Conservation (phyloP, 1,284 basidiomycete genomes). For the Quambalaria eucalypti region DNA sequence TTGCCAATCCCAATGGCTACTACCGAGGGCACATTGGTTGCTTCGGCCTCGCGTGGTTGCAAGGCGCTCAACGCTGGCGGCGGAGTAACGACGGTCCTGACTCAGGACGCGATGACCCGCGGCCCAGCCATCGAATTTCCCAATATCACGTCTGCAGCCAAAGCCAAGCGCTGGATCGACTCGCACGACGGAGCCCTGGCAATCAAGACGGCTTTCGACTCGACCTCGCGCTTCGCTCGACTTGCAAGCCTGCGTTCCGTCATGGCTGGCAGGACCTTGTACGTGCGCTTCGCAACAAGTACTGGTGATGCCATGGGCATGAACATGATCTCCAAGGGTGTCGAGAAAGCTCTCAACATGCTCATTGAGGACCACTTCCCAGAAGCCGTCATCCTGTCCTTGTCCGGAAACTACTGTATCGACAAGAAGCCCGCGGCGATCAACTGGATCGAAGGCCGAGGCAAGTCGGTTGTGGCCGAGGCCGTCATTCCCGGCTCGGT, state of each 20-base stretch:
- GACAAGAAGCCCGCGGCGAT: conserved; percentile 99
- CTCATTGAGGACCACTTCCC: conserved; percentile 73
- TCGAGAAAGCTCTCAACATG: conserved; percentile 76
- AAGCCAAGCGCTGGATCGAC: conserved; percentile 81
- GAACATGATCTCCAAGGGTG: conserved; percentile 70
- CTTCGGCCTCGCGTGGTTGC: conserved; percentile 91
- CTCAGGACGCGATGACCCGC: conserved; percentile 92
- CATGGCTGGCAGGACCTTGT: conserved; percentile 59
- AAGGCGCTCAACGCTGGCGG: conserved; percentile 95
- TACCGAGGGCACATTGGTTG: conserved; percentile 94
- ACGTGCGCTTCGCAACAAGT: conserved; percentile 85
- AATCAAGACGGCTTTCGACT: conserved; percentile 82
- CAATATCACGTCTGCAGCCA: conserved; percentile 65
- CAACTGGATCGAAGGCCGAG: conserved; percentile 98
- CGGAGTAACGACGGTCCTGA: conserved; percentile 87
- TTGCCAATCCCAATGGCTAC: conserved; percentile 98
- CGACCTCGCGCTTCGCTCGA: conserved; percentile 54
- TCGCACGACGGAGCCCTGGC: conserved; percentile 67
- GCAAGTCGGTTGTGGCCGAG: conserved; percentile 95
- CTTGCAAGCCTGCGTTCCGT: conserved; percentile 41
- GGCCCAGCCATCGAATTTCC: conserved; percentile 97
- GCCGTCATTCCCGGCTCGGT: conserved; percentile 80
- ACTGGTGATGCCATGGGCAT: conserved; percentile 99
- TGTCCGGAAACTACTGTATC: conserved; percentile 97
- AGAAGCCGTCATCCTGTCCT: conserved; percentile 82